Percentiles rank a stretch among this genome's conserved stretches.
phyloP scores from a whole-genome alignment of 805 yeast species.

The Ogataea corticis region DNA sequence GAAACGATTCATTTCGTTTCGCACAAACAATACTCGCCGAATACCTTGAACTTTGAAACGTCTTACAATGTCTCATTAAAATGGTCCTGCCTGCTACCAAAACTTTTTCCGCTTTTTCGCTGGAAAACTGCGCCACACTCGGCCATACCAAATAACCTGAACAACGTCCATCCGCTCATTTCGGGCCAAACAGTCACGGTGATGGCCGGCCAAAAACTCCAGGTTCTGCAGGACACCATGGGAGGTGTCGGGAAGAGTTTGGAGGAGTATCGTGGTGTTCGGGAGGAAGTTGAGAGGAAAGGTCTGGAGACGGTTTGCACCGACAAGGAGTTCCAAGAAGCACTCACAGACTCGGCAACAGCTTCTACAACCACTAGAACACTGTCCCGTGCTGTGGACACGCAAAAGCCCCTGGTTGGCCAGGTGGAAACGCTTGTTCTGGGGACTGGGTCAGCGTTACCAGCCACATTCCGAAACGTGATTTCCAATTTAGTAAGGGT shows the following conservation, averaged over 20 bases:
- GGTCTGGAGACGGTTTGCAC: slow-evolving; percentile 9
- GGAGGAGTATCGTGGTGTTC: slow-evolving; percentile 21
- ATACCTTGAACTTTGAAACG: slow-evolving; percentile 58
- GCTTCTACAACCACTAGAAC: neutral
- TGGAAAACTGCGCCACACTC: slow-evolving; percentile 31
- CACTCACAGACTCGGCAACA: neutral
- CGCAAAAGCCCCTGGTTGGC: slow-evolving; percentile 36
- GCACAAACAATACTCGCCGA: slow-evolving; percentile 65
- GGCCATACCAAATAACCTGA: slow-evolving; percentile 24
- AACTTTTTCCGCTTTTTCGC: slow-evolving; percentile 44
- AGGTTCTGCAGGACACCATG: slow-evolving; percentile 6
- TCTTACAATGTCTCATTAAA: slow-evolving; percentile 56
- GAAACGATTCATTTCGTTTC: slow-evolving; percentile 64
- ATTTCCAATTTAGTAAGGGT: slow-evolving; percentile 74
- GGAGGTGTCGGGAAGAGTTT: slow-evolving; percentile 22
- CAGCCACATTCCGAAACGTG: slow-evolving; percentile 83
- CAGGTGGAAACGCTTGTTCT: slow-evolving; percentile 71
- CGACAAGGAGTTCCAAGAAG: slow-evolving; percentile 13
- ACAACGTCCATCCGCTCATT: slow-evolving; percentile 29
- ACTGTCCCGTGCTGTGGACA: slow-evolving; percentile 11
- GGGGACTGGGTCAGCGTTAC: slow-evolving; percentile 94
- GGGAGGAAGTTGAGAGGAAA: slow-evolving; percentile 22
- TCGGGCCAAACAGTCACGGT: slow-evolving; percentile 31
- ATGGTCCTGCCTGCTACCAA: slow-evolving; percentile 52
- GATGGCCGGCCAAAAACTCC: slow-evolving; percentile 17